Evolutionary conservation across 257 asterid species (phyloP), one percentile per base, ranked within the genome.

Genomic region (Paulownia fortunei): DNA sequence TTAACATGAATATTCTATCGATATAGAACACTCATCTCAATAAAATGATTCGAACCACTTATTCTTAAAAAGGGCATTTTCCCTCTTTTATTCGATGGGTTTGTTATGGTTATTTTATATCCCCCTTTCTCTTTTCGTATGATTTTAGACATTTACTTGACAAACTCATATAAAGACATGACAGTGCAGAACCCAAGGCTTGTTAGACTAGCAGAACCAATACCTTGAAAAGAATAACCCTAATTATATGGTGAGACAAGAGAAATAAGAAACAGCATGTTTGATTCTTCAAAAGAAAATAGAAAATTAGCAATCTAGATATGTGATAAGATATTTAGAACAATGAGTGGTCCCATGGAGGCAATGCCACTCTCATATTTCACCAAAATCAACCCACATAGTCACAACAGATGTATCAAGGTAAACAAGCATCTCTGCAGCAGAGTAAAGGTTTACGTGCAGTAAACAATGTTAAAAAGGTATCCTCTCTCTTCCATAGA

Each of bases 361-460:
- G 21, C 46, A 27, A 49, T 61, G 46, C 61, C 49, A 54, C 60
- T 39, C 46, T 54, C 60, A 19, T 54, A n/a, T 69, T 56, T 39
- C 39, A 49, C 52, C 74, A 54, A 56, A 32, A 67, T 47, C 76
- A 58, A 59, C 23, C 80, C 6, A 23, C 72, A 58, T 24, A 37
- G 66, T 36, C 30, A 56, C 23, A 21, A 39, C 23, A 62, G 9
- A 15, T 16, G n/a, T 30, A 18, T 41, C 19, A 18, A 56, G 73
- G 60, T 59, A 73, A 60, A 23, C 63, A 51, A 66, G 56, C 52
- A 66, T 60, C 27, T 36, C 62, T 23, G 60, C 65, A 18, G 65
- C 58, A 69, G 55, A 36, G 49, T 32, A 21, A 77, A 66, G 56
- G 62, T 32, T 39, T 16, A 55, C 16, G 58, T 73, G 32, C 51